These are phyloP conservation scores for Saitozyma sp. DNA, from an alignment of 768 basidiomycete genomes.

Conservation along the genomic window DNA sequence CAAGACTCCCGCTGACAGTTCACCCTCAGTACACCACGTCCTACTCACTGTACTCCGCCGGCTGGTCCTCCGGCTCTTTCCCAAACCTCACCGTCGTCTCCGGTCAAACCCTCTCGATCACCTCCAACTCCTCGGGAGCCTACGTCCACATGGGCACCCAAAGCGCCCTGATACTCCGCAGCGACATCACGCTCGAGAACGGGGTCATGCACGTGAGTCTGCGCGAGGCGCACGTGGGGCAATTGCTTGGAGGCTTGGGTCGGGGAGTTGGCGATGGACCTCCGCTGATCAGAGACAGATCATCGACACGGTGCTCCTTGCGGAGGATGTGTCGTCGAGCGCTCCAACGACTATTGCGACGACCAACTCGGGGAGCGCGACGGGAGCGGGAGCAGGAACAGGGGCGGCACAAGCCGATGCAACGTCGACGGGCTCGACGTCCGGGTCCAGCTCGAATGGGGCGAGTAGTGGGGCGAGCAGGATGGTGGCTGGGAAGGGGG, in stretches of 20 bases:
- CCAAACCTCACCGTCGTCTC: constrained; percentile 19
- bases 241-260: too few species aligned
- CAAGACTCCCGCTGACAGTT: not conserved
- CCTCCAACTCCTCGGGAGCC: constrained; percentile 12
- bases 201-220: constrained; percentile 46
- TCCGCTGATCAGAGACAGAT: constrained; percentile 13
- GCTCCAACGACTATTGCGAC: too few species aligned
- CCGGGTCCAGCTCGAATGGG: too few species aligned
- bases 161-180: constrained; percentile 29
- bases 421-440: too few species aligned
- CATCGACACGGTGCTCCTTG: constrained; percentile 28
- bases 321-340: not conserved
- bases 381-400: too few species aligned
- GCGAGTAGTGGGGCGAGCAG: too few species aligned
- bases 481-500: too few species aligned
- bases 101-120: constrained; percentile 17
- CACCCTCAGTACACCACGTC: constrained; percentile 33
- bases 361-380: too few species aligned
- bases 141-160: constrained; percentile 19
- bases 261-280: too few species aligned
- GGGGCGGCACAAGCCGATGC: too few species aligned
- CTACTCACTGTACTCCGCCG: constrained; percentile 32
- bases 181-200: constrained; percentile 39
- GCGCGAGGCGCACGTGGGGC: too few species aligned
- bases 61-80: constrained; percentile 20